Percentiles rank a stretch among this genome's conserved stretches.
Evolutionary conservation across 2,329 filamentous ascomycete species (phyloP).

Genomic region (Phialophora verrucosa): DNA sequence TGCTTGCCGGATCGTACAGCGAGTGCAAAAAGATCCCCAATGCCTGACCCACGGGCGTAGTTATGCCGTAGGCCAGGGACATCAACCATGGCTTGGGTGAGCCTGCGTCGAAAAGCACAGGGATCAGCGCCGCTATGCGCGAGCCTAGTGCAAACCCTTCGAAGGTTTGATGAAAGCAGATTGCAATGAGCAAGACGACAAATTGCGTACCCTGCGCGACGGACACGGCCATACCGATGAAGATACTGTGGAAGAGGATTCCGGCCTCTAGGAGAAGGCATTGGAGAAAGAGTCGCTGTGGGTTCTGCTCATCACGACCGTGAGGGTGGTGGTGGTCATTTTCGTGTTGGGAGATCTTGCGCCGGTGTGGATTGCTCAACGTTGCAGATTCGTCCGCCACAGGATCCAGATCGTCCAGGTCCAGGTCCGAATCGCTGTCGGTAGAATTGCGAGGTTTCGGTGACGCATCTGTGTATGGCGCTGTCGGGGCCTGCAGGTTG

Average conservation of each 20-base stretch:
- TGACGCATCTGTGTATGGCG: slow-evolving; percentile 25
- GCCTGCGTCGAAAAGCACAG: slow-evolving; percentile 66
- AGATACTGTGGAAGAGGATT: slow-evolving; percentile 83
- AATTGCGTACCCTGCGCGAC: slow-evolving; percentile 81
- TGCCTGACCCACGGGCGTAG: slow-evolving; percentile 81
- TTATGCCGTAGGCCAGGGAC: slow-evolving; percentile 68
- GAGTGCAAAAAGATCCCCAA: slow-evolving; percentile 79
- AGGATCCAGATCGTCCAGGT: slow-evolving; percentile 43
- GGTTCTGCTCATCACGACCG: slow-evolving; percentile 55
- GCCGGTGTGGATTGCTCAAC: slow-evolving; percentile 40
- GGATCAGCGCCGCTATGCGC: slow-evolving; percentile 78
- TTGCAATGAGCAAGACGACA: slow-evolving; percentile 77
- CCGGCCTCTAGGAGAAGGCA: slow-evolving; percentile 81
- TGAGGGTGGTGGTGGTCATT: slow-evolving; percentile 20
- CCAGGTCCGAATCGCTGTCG: slow-evolving; percentile 60
- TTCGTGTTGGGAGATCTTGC: slow-evolving; percentile 35
- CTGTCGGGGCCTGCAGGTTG: slow-evolving; percentile 24
- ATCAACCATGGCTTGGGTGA: slow-evolving; percentile 77
- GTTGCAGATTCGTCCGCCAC: slow-evolving; percentile 51
- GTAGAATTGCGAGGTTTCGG: slow-evolving; percentile 28
- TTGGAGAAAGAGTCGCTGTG: slow-evolving; percentile 72
- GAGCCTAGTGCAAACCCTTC: slow-evolving; percentile 85
- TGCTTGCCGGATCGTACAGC: slow-evolving; percentile 78
- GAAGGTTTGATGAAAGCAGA: slow-evolving; percentile 85
- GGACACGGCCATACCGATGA: slow-evolving; percentile 85